phyloP scores from a whole-genome alignment of 257 asterid species.

The Scutellaria minor region DNA sequence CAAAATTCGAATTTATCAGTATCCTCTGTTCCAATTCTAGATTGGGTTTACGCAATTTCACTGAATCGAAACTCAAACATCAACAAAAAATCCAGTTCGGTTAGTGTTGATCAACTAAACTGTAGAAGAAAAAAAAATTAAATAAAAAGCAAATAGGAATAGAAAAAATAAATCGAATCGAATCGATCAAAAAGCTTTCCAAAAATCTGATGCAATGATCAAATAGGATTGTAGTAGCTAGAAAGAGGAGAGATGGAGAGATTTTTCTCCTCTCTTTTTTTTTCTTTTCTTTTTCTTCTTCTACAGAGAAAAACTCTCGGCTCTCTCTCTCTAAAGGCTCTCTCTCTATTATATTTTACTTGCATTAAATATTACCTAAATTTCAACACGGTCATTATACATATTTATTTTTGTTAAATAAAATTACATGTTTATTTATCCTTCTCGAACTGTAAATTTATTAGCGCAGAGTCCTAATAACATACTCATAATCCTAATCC shows the following conservation, averaged over 20 bases:
- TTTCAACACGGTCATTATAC: neutral
- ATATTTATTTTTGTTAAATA: neutral
- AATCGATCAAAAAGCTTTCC: slow-evolving; percentile 37
- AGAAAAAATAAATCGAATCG: slow-evolving; percentile 32
- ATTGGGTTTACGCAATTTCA: slow-evolving; percentile 21
- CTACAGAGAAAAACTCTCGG: slow-evolving; percentile 34
- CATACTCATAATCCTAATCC: neutral
- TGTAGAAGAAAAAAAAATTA: neutral
- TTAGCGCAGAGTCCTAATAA: neutral
- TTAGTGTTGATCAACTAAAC: slow-evolving; percentile 23
- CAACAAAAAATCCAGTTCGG: slow-evolving; percentile 15
- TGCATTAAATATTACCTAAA: slow-evolving; percentile 37
- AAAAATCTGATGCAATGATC: slow-evolving; percentile 31
- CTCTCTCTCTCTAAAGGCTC: slow-evolving; percentile 23
- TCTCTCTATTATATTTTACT: slow-evolving; percentile 36
- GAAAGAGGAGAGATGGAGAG: slow-evolving; percentile 36
- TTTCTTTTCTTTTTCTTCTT: neutral
- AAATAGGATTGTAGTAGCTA: slow-evolving; percentile 34
- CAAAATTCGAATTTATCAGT: neutral
- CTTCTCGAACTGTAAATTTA: neutral
- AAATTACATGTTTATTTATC: neutral
- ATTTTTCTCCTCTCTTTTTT: slow-evolving; percentile 22
- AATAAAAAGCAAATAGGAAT: neutral
- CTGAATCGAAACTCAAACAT: slow-evolving; percentile 30
- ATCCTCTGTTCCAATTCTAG: slow-evolving; percentile 1